Base-by-base conservation (phyloP, 495 filamentous ascomycete genomes). In the Chaetomium fimeti region DNA sequence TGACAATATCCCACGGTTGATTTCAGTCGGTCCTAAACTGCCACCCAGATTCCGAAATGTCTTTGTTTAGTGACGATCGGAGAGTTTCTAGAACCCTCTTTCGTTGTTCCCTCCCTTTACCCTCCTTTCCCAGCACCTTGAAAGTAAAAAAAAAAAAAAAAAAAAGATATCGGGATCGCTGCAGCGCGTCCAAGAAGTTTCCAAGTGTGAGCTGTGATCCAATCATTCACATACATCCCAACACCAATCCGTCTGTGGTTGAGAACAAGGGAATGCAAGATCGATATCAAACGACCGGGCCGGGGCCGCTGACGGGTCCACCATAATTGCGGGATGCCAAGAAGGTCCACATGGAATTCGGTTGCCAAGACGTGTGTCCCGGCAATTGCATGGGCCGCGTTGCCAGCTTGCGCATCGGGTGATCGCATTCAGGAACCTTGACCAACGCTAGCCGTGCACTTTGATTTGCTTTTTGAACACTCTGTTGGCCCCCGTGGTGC, bases 301-400 rank as follows among this genome's bases (percentile, higher is more conserved):
- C 45, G 45, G 49, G 24, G 25, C 49, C 49, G 25, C 29, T 57
- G 54, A 36, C 45, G 45, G 47, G 8, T 12, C 36, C 60, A 45
- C 60, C 32, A 11, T 40, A 49, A 40, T n/a, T 61, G 51, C 51
- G 60, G 60, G 60, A 62, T 55, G 51, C 60, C 51, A 56, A 62
- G 51, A 22, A 8, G 15, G 20, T 16, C 60, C 51, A 22, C 48
- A 40, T 22, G 49, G 16, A n/a, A 24, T 5, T 47, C 49, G 32
- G 32, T 18, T 52, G 38, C 48, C 60, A 62, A 62, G 60, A 11
- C 45, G 18, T 16, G 8, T 12, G 32, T 51, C 49, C 51, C 51
- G 48, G 47, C 32, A 54, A 42, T 45, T 32, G 60, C 60, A 59
- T 62, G 48, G 4, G 48, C 48, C 36, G 60, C 51, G 24, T 55